These are phyloP conservation scores for Sedum album DNA, from an alignment of 164 flowering plant genomes.

Conservation along the genomic window DNA sequence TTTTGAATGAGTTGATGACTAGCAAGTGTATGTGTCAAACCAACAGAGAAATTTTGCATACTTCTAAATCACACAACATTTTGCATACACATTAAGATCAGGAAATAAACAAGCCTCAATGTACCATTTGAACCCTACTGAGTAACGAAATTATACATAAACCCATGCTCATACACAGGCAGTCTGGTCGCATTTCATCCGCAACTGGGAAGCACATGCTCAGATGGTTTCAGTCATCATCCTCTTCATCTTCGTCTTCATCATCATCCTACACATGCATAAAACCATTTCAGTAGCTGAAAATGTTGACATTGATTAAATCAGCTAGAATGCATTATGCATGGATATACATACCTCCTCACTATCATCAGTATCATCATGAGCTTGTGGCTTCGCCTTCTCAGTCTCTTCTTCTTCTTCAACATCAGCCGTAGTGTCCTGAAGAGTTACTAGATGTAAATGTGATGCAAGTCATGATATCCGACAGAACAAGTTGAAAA, in stretches of 20 bases:
- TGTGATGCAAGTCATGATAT: neutral
- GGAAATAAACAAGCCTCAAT: too few relatives aligned
- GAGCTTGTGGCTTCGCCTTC: conserved; percentile 44
- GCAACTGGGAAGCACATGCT: neutral
- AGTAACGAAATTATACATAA: neutral
- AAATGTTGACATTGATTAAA: too few relatives aligned
- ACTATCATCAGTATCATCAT: conserved; percentile 24
- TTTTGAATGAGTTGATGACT: too few relatives aligned
- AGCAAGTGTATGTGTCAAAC: too few relatives aligned
- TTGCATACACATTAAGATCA: too few relatives aligned
- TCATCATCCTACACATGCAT: conserved; percentile 14
- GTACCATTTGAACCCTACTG: neutral
- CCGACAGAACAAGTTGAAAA: neutral
- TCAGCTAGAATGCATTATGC: neutral
- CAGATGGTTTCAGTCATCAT: conserved; percentile 12
- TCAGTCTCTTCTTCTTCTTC: conserved; percentile 63
- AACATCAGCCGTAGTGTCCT: conserved; percentile 45
- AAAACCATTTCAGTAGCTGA: too few relatives aligned
- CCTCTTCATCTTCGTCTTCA: conserved; percentile 17
- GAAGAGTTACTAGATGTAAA: neutral
- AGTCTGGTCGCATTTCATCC: neutral
- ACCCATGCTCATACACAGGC: neutral
- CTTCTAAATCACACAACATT: too few relatives aligned
- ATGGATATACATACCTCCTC: conserved; percentile 11
- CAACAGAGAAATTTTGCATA: too few relatives aligned